phyloP scores from a whole-genome alignment of 495 filamentous ascomycete genomes.

The Neurospora sp. region DNA sequence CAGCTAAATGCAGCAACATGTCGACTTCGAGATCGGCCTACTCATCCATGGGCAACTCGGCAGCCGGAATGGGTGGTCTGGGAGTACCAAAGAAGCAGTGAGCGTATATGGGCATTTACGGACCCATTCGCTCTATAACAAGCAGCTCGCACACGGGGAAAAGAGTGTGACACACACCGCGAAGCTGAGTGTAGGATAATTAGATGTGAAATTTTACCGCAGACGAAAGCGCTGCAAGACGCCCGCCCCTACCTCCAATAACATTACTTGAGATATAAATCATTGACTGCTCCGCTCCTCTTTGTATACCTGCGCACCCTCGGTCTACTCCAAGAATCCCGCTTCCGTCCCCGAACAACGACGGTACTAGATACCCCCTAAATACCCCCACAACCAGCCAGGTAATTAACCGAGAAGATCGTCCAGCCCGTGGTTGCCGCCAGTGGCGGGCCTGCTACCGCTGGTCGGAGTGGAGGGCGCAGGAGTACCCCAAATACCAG shows the following conservation, averaged over 20 bases:
- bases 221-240: background rate
- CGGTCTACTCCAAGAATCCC: background rate
- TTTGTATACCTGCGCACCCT: background rate
- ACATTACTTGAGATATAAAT: background rate
- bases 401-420: constrained; percentile 33
- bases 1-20: background rate
- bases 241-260: background rate
- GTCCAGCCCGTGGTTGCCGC: constrained; percentile 28
- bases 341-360: background rate
- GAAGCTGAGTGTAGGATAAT: background rate
- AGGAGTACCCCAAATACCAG: constrained; percentile 74
- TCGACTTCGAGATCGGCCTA: background rate
- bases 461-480: constrained; percentile 4
- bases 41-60: background rate
- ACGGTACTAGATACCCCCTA: background rate
- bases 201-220: background rate
- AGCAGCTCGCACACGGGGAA: background rate
- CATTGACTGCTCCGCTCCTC: background rate
- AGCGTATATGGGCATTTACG: background rate
- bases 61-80: background rate
- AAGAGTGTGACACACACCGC: background rate
- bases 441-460: constrained; percentile 12
- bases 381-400: background rate
- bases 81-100: too few species aligned
- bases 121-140: background rate